Base-by-base conservation (phyloP, 805 yeast genomes). In the Starmerella stellata region DNA sequence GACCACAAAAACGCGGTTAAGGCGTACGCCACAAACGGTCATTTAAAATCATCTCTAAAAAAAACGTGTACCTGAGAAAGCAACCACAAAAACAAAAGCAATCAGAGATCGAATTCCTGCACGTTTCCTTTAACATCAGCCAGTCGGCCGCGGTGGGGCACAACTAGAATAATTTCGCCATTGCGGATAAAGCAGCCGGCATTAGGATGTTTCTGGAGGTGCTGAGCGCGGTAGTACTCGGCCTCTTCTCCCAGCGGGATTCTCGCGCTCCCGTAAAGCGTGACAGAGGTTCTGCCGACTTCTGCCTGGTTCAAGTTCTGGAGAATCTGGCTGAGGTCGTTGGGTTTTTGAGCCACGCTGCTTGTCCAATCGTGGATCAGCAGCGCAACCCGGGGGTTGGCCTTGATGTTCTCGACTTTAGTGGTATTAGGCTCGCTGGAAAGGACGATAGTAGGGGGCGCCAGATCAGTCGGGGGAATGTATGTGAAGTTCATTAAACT, bases 401-500 rank as follows among this genome's bases (percentile, higher is more conserved):
- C 57, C 13, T 56, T 45, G 37, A 87, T 69, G 58, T 87, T 85
- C 27, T 65, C 58, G 56, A 68, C 80, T 59, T 85, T 87, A 42
- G 72, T 72, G 8, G 95, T 81, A 38, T 68, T 59, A 41, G 67
- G 69, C 1, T 75, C 74, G 1, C 93, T 74, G 2, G 93, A 73
- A 41, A 85, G 63, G 15, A 87, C 70, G 31, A 44, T 44, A 3
- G 43, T 38, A 9, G 48, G 37, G 36, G 46, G 46, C 20, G 34
- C 31, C 3, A 40, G 21, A 31, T 17, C 51, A 49, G 16, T 55
- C 50, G 29, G 56, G 52, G 14, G 55, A 40, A 32, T 54, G 52
- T 2, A 76, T 58, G 85, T 74, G 58, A 80, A 87, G 59, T 81
- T 87, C 96, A 87, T 87, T 45, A 87, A 65, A 16, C 90, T 71